A percentile compares a stretch with the other conserved stretches of the same genome.
Evolutionary conservation across 2,329 filamentous ascomycete species (phyloP).

Genomic region (Tetracladium maxilliforme): DNA sequence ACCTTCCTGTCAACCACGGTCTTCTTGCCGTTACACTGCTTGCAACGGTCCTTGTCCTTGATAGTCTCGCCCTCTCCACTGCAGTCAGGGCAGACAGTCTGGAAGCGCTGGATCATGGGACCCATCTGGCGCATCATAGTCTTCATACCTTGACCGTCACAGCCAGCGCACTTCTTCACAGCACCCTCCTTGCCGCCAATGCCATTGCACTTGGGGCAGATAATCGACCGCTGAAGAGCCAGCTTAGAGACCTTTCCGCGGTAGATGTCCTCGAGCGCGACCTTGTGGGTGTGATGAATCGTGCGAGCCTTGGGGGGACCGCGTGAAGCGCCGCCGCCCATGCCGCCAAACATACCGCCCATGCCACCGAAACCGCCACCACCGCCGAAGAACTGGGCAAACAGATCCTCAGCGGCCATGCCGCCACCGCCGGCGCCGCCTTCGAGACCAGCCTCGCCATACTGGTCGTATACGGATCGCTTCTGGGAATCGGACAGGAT

Average conservation of each 20-base stretch:
- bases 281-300: conserved; percentile 97
- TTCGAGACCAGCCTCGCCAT: conserved; percentile 92
- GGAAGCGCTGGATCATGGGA: conserved; percentile 99
- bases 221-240: conserved; percentile 90
- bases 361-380: conserved; percentile 53
- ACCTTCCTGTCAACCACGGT: conserved; percentile 95
- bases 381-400: conserved; percentile 89
- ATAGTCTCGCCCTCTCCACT: conserved; percentile 95
- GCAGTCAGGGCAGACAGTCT: conserved; percentile 97
- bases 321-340: conserved; percentile 62
- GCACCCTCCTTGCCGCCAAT: conserved; percentile 93
- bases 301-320: conserved; percentile 83
- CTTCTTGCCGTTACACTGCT: conserved; percentile 94
- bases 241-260: conserved; percentile 95
- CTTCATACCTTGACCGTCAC: conserved; percentile 95
- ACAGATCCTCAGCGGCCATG: conserved; percentile 93
- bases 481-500: conserved; percentile 85
- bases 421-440: conserved; percentile 66
- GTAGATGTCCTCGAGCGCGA: conserved; percentile 95
- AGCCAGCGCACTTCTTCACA: conserved; percentile 84
- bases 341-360: conserved; percentile 62
- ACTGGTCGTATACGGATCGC: conserved; percentile 86
- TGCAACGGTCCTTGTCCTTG: conserved; percentile 95
- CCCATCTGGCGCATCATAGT: conserved; percentile 99
- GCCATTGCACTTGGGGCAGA: conserved; percentile 89